Conservation (phyloP, 192 early-diverging fungal species). For the Phycomyces blakesleeanus region DNA sequence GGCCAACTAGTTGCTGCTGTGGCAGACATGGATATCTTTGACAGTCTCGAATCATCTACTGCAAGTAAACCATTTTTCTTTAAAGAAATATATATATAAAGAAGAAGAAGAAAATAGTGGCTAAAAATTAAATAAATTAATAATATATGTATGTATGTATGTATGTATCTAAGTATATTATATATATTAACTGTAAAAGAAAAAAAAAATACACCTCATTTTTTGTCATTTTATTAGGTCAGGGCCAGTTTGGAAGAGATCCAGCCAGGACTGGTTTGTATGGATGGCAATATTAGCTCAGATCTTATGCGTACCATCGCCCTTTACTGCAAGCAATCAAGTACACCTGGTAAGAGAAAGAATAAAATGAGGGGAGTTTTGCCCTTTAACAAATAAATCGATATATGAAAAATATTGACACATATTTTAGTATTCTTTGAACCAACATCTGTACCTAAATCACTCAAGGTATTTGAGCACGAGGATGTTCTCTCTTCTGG, state of each 20-base stretch:
- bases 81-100: too few species aligned
- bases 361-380: background rate
- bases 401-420: too few species aligned
- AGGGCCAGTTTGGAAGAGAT: slow-evolving; percentile 26
- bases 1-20: slow-evolving; percentile 80
- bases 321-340: slow-evolving; percentile 25
- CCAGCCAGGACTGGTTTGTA: slow-evolving; percentile 51
- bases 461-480: slow-evolving; percentile 46
- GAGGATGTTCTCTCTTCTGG: slow-evolving; percentile 34
- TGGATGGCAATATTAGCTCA: slow-evolving; percentile 72
- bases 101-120: too few species aligned
- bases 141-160: too few species aligned
- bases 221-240: slow-evolving; percentile 23
- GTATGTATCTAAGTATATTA: background rate
- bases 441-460: slow-evolving; percentile 88
- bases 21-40: slow-evolving; percentile 91
- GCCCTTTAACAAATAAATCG: too few species aligned
- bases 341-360: slow-evolving; percentile 44
- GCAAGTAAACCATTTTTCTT: slow-evolving; percentile 23
- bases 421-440: slow-evolving; percentile 68
- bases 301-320: slow-evolving; percentile 45
- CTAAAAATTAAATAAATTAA: too few species aligned
- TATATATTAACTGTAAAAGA: background rate
- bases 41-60: slow-evolving; percentile 35
- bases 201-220: background rate